Percentiles rank a stretch among this genome's conserved stretches.
Conservation (phyloP, 345 rosid species). For the Populus deltoides region DNA sequence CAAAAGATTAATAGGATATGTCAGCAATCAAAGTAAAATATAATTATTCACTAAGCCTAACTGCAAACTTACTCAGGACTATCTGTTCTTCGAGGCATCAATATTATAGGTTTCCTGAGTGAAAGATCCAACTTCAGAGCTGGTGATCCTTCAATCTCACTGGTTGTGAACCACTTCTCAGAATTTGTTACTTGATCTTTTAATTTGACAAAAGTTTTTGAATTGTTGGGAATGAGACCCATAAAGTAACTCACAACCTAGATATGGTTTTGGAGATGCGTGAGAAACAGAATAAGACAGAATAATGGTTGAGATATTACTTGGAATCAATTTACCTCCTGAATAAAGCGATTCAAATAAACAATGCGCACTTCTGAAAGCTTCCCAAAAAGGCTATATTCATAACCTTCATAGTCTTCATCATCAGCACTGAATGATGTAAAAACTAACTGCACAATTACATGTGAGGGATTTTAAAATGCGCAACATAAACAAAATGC, state of each 20-base stretch:
- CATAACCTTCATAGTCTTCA: constrained; percentile 88
- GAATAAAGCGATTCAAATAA: constrained; percentile 91
- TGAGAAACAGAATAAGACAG: constrained; percentile 31
- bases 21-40: neutral
- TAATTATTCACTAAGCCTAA: neutral
- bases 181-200: constrained; percentile 85
- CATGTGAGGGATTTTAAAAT: constrained; percentile 2
- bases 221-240: constrained; percentile 80
- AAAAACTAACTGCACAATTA: constrained; percentile 66
- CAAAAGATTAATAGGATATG: neutral
- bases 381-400: constrained; percentile 81
- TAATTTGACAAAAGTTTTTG: constrained; percentile 64
- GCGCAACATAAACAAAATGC: constrained; percentile 1
- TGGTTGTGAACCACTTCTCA: constrained; percentile 81
- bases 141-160: constrained; percentile 94
- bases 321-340: constrained; percentile 61
- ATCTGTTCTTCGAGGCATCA: constrained; percentile 91
- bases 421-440: constrained; percentile 78
- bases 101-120: constrained; percentile 82
- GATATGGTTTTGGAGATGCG: constrained; percentile 26
- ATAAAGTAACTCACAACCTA: constrained; percentile 78
- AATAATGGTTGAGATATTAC: neutral
- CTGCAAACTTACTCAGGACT: constrained; percentile 76
- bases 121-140: constrained; percentile 90
- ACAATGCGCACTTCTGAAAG: constrained; percentile 97